phyloP scores from a whole-genome alignment of 2,329 filamentous ascomycete genomes.

The Westerdykella sp. region DNA sequence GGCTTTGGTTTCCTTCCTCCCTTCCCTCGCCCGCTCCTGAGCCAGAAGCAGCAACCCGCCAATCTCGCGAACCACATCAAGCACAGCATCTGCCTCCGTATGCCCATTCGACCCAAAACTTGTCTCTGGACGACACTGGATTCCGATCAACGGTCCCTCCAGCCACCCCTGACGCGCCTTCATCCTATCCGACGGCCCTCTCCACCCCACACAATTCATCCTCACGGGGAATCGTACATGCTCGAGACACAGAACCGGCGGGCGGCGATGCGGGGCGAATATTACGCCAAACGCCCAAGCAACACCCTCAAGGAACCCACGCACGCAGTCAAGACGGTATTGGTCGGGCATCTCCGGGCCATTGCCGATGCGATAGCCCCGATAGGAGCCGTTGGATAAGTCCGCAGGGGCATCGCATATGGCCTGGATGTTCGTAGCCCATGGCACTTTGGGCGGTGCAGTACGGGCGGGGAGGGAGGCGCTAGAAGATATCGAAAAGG shows the following conservation, averaged over 20 bases:
- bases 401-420: conserved; percentile 18
- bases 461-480: conserved; percentile 22
- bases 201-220: conserved; percentile 50
- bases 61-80: conserved; percentile 54
- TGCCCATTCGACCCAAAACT: conserved; percentile 42
- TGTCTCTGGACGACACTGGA: conserved; percentile 51
- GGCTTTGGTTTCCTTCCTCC: conserved; percentile 43
- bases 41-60: conserved; percentile 53
- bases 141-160: conserved; percentile 53
- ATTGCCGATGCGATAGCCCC: conserved; percentile 52
- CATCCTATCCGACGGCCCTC: conserved; percentile 48
- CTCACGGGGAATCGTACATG: conserved; percentile 52
- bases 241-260: conserved; percentile 44
- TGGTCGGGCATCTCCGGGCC: conserved; percentile 55
- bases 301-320: conserved; percentile 52
- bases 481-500: conserved; percentile 14
- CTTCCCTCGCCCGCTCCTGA: conserved; percentile 55
- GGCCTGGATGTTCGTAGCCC: conserved; percentile 15
- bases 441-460: conserved; percentile 25
- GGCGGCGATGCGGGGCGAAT: conserved; percentile 43
- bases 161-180: conserved; percentile 50
- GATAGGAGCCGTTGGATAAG: conserved; percentile 43
- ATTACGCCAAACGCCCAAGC: conserved; percentile 54
- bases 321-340: conserved; percentile 51
- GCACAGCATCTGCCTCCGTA: conserved; percentile 28